These are phyloP conservation scores for Chalaropsis ovoidea DNA, from an alignment of 2,329 filamentous ascomycete genomes.

Conservation along the genomic window DNA sequence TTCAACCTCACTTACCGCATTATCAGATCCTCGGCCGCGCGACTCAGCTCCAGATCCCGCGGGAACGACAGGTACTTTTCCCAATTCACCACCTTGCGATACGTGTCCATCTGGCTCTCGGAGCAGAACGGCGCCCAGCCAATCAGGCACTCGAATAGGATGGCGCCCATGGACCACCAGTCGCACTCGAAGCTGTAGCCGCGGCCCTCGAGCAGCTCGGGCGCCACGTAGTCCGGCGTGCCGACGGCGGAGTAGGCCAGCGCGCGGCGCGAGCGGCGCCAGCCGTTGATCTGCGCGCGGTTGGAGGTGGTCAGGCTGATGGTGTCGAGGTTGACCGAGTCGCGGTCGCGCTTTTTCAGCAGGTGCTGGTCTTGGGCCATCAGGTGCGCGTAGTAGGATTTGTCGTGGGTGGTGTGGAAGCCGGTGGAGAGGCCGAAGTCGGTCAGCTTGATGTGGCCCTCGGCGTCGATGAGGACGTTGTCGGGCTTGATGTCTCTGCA, in stretches of 20 bases:
- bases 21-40: constrained; percentile 85
- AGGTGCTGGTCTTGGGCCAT: constrained; percentile 63
- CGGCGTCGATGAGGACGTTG: constrained; percentile 90
- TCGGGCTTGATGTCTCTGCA: constrained; percentile 90
- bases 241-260: constrained; percentile 98
- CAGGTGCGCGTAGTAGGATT: constrained; percentile 95
- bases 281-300: constrained; percentile 95
- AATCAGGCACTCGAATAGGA: constrained; percentile 98
- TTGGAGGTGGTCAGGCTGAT: constrained; percentile 98
- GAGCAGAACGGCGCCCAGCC: constrained; percentile 99
- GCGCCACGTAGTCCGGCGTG: constrained; percentile 96
- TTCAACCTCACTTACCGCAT: constrained; percentile 75
- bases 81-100: constrained; percentile 99
- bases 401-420: constrained; percentile 95
- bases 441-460: constrained; percentile 94
- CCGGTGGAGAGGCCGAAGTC: constrained; percentile 97
- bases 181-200: constrained; percentile 96
- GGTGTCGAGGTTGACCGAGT: constrained; percentile 91
- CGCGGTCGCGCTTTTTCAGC: constrained; percentile 62
- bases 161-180: constrained; percentile 98
- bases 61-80: constrained; percentile 91
- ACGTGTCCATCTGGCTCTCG: constrained; percentile 93
- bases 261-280: constrained; percentile 87
- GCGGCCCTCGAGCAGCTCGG: constrained; percentile 93
- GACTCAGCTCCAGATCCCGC: constrained; percentile 79